These are phyloP conservation scores for Tarenaya hassleriana DNA, from an alignment of 345 rosid genomes.

Conservation along the genomic window DNA sequence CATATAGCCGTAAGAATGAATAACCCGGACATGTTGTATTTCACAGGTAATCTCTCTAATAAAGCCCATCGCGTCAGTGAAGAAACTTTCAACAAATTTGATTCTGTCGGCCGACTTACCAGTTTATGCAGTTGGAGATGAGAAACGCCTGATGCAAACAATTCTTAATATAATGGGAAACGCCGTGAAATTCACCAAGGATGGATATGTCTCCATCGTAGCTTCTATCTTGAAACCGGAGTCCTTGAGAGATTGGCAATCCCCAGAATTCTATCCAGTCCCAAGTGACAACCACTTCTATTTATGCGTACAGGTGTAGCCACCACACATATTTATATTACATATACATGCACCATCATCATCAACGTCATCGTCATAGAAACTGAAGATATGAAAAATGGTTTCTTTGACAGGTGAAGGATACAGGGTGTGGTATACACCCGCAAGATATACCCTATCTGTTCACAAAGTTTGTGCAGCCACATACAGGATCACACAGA, in stretches of 20 bases:
- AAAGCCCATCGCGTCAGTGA: constrained; percentile 76
- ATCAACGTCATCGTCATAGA: neutral
- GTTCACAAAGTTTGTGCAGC: constrained; percentile 61
- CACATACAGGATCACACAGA: constrained; percentile 48
- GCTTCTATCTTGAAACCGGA: constrained; percentile 81
- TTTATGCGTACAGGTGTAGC: constrained; percentile 68
- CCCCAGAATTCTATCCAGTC: constrained; percentile 55
- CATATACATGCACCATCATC: too few relatives aligned
- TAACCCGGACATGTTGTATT: neutral
- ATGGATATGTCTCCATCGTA: constrained; percentile 57
- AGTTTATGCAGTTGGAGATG: constrained; percentile 62
- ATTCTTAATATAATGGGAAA: constrained; percentile 69
- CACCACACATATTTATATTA: neutral
- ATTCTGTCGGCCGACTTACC: constrained; percentile 77
- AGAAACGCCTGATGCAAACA: constrained; percentile 77
- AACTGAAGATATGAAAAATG: neutral
- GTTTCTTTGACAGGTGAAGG: constrained; percentile 54
- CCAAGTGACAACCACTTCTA: constrained; percentile 64
- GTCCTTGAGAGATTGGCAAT: constrained; percentile 56
- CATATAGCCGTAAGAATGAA: too few relatives aligned
- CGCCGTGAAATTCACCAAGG: constrained; percentile 93
- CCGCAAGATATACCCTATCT: constrained; percentile 65
- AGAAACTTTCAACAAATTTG: constrained; percentile 57
- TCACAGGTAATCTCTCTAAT: constrained; percentile 61
- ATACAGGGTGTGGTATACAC: constrained; percentile 77